Percentiles rank a stretch among this genome's conserved stretches.
Evolutionary conservation across 2,329 filamentous ascomycete genomes (phyloP).

Genomic region (Sarocladium kiliense): DNA sequence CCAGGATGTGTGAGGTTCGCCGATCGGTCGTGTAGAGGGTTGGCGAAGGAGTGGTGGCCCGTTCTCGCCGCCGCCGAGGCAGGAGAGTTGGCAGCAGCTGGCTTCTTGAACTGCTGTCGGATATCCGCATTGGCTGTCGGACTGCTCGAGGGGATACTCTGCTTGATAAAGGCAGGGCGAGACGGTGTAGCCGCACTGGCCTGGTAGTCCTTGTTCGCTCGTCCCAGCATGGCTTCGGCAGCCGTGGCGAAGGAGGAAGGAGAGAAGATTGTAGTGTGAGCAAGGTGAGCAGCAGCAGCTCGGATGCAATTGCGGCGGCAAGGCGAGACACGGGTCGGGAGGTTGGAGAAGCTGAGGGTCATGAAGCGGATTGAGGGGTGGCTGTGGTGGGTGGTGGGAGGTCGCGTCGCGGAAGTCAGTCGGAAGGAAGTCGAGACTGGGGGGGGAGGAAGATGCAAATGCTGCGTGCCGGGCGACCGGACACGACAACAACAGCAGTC

Average conservation of each 20-base stretch:
- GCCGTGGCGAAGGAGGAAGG: constrained; percentile 6
- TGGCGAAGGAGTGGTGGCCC: constrained; percentile 18
- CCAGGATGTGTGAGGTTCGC: constrained; percentile 26
- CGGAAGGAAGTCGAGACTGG: neutral
- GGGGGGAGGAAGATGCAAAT: neutral
- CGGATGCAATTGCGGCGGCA: constrained; percentile 2
- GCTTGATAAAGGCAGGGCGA: constrained; percentile 38
- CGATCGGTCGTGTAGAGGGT: constrained; percentile 23
- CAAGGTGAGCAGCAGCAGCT: neutral
- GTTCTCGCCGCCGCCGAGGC: constrained; percentile 36
- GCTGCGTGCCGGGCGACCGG: neutral
- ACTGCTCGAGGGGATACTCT: constrained; percentile 54
- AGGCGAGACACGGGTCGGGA: constrained; percentile 4
- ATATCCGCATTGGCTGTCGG: constrained; percentile 43
- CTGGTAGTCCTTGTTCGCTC: constrained; percentile 31
- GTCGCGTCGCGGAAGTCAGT: neutral
- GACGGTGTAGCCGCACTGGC: constrained; percentile 24
- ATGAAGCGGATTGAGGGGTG: neutral
- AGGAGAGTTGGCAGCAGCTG: constrained; percentile 22
- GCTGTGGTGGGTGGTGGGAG: neutral
- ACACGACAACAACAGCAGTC: neutral
- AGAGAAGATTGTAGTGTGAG: neutral
- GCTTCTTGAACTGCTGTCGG: constrained; percentile 44
- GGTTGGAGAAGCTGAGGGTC: neutral
- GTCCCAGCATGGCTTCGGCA: constrained; percentile 28